Evolutionary conservation across 108 stramenopile species (phyloP).

Genomic region (Fragilariopsis cylindrus): DNA sequence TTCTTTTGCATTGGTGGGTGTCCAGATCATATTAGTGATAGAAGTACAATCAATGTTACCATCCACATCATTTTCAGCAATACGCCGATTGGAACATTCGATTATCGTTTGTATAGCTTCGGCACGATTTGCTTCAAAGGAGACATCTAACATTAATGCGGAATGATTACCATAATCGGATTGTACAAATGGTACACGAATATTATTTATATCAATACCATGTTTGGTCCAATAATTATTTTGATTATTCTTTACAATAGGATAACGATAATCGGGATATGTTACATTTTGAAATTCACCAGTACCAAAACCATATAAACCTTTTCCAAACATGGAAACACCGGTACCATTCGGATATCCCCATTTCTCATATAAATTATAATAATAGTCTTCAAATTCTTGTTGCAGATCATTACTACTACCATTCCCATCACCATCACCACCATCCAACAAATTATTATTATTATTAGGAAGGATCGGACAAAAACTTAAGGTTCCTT

Average conservation of each 20-base stretch:
- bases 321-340: slow-evolving; percentile 27
- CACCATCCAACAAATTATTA: not conserved
- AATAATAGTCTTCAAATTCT: slow-evolving; percentile 27
- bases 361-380: slow-evolving; percentile 10
- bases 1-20: slow-evolving; percentile 1
- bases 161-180: slow-evolving; percentile 9
- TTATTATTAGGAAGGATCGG: slow-evolving; percentile 5
- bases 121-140: slow-evolving; percentile 17
- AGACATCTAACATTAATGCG: slow-evolving; percentile 24
- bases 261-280: slow-evolving; percentile 25
- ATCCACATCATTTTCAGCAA: not conserved
- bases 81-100: slow-evolving; percentile 18
- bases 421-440: not conserved
- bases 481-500: slow-evolving; percentile 18
- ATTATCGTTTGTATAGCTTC: slow-evolving; percentile 9
- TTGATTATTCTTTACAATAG: not conserved
- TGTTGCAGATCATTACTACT: not conserved
- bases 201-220: slow-evolving; percentile 13
- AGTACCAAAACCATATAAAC: slow-evolving; percentile 17
- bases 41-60: slow-evolving; percentile 18
- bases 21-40: slow-evolving; percentile 22
- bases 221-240: not conserved
- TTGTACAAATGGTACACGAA: slow-evolving; percentile 30
- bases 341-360: slow-evolving; percentile 10
- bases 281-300: not conserved